A percentile compares a stretch with the other conserved stretches of the same genome.
phyloP scores from a whole-genome alignment of 1,139 yeast species.

The Protomyces gravidus region DNA sequence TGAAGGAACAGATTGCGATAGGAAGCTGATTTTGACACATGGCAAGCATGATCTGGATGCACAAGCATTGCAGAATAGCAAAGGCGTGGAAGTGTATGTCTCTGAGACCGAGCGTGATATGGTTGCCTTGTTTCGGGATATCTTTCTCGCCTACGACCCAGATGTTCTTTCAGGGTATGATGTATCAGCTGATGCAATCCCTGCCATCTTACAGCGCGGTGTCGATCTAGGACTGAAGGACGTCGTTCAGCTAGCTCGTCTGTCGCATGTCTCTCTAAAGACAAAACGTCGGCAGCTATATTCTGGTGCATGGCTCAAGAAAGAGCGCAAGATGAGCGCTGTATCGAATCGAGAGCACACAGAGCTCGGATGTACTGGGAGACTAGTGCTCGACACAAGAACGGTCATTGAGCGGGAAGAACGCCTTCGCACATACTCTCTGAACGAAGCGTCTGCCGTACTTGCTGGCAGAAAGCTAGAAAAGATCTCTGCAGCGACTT shows the following conservation, averaged over 20 bases:
- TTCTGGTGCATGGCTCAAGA: conserved; percentile 24
- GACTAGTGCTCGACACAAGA: conserved; percentile 22
- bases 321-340: conserved; percentile 22
- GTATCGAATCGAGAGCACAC: conserved; percentile 24
- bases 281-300: conserved; percentile 22
- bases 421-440: conserved; percentile 22
- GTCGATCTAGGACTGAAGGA: conserved; percentile 18
- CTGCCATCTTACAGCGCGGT: conserved; percentile 14
- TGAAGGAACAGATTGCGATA: neutral
- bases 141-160: conserved; percentile 23
- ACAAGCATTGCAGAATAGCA: neutral
- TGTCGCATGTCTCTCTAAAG: conserved; percentile 13
- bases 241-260: conserved; percentile 17
- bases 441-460: conserved; percentile 13
- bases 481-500: conserved; percentile 2
- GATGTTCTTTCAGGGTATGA: conserved; percentile 25
- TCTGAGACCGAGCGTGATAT: conserved; percentile 9
- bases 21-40: conserved; percentile 5
- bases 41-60: neutral
- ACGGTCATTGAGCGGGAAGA: conserved; percentile 24
- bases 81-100: neutral
- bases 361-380: conserved; percentile 19
- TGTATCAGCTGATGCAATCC: conserved; percentile 22
- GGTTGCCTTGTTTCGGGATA: conserved; percentile 7
- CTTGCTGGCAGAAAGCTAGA: conserved; percentile 12